These are phyloP conservation scores for Botrytis tulipae DNA, from an alignment of 2,329 filamentous ascomycete species.

Conservation along the genomic window DNA sequence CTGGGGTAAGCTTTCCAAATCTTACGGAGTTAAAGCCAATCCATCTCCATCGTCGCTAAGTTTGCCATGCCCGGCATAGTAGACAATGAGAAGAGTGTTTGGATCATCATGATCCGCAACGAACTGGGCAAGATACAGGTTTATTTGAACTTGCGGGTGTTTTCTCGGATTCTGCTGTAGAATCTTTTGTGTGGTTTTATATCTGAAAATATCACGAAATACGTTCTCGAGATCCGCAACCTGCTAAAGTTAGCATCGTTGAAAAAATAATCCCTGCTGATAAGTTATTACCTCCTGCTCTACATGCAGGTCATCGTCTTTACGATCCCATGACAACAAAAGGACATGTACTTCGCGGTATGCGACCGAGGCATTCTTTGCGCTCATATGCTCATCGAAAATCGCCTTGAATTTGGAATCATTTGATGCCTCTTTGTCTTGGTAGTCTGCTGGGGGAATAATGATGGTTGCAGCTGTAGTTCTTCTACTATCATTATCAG, in stretches of 20 bases:
- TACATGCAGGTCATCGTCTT: slow-evolving; percentile 14
- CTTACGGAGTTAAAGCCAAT: slow-evolving; percentile 1
- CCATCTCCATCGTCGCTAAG: neutral
- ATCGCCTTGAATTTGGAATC: slow-evolving; percentile 1
- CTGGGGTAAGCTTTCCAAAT: neutral
- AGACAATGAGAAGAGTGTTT: slow-evolving; percentile 1
- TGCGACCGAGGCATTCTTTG: neutral
- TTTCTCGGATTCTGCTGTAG: neutral
- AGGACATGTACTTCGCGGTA: slow-evolving; percentile 8
- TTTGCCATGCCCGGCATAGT: slow-evolving; percentile 16
- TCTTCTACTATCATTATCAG: neutral
- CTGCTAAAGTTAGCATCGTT: neutral
- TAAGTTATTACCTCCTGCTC: neutral
- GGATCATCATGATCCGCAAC: neutral
- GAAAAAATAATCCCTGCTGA: accelerated
- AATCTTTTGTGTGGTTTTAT: slow-evolving; percentile 2
- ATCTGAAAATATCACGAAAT: neutral
- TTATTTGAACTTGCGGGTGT: neutral
- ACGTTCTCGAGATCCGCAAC: neutral
- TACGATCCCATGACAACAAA: slow-evolving; percentile 11
- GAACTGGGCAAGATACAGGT: neutral
- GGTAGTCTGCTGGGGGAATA: neutral
- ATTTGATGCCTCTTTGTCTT: slow-evolving; percentile 4
- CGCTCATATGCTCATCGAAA: slow-evolving; percentile 2
- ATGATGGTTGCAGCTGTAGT: no score